phyloP scores from a whole-genome alignment of 2,329 filamentous ascomycete species.

The Arthrobotrys sphaeroides region DNA sequence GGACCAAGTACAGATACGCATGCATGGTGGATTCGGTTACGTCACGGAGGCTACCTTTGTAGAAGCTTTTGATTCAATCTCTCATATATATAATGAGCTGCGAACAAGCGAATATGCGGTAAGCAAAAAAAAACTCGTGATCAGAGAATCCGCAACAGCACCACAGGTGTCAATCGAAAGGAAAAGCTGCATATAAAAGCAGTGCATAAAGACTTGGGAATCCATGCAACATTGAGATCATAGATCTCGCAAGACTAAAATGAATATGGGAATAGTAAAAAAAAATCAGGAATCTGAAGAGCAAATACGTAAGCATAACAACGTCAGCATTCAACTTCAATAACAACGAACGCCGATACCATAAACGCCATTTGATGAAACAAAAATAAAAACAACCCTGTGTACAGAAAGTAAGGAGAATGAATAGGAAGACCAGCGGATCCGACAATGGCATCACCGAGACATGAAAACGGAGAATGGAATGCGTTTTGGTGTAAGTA shows the following conservation, averaged over 20 bases:
- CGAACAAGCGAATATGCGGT: not conserved
- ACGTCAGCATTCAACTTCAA: not conserved
- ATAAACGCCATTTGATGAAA: conserved; percentile 18
- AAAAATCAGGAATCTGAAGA: not conserved
- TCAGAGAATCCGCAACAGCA: not conserved
- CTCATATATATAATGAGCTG: not conserved
- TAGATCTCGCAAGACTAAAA: conserved; percentile 13
- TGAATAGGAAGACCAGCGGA: not conserved
- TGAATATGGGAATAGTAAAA: not conserved
- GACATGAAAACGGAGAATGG: not conserved
- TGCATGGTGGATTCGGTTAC: too few species aligned
- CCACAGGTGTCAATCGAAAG: not conserved
- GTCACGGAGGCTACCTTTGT: too few species aligned
- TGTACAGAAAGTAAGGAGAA: not conserved
- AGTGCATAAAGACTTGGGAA: not conserved
- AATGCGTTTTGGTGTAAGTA: conserved; percentile 5
- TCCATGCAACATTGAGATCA: not conserved
- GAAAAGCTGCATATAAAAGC: not conserved
- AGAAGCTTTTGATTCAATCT: conserved; percentile 13
- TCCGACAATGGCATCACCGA: not conserved
- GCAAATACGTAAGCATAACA: not conserved
- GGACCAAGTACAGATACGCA: not conserved
- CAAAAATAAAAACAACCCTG: not conserved
- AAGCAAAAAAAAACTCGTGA: not conserved
- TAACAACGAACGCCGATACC: conserved; percentile 20